Evolutionary conservation across 2,329 filamentous ascomycete genomes (phyloP).

Genomic region (Orbilia brochopaga): DNA sequence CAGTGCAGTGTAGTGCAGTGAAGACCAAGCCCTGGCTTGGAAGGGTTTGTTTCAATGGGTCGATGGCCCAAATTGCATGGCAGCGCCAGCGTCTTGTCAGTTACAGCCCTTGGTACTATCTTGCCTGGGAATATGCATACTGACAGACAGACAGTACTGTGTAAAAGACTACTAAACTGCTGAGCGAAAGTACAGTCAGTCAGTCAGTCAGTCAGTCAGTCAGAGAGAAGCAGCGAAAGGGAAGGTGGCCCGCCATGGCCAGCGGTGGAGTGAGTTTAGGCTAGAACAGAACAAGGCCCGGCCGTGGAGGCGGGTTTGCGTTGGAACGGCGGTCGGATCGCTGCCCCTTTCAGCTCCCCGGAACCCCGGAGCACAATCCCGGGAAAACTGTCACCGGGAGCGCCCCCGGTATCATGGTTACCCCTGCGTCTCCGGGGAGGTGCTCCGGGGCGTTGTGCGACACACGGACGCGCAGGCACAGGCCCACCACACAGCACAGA

Average conservation of each 20-base stretch:
- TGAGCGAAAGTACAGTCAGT: too few species aligned
- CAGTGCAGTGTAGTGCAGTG: neutral
- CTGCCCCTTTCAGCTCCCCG: constrained; percentile 5
- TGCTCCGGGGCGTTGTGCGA: constrained; percentile 24
- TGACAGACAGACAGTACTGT: too few species aligned
- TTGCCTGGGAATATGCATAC: too few species aligned
- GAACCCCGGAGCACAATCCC: neutral
- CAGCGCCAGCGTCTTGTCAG: neutral
- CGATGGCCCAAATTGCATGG: neutral
- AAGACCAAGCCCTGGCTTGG: neutral
- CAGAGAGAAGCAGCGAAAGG: constrained; percentile 19
- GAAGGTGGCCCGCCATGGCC: constrained; percentile 47
- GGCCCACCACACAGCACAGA: neutral
- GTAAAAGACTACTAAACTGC: too few species aligned
- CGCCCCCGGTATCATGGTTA: constrained; percentile 9
- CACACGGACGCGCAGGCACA: constrained; percentile 1
- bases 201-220: too few species aligned
- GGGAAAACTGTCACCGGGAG: neutral
- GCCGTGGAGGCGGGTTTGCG: constrained; percentile 3
- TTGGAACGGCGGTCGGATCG: constrained; percentile 9
- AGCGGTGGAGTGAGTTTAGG: constrained; percentile 45
- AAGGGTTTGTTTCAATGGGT: too few species aligned
- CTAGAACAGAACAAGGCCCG: constrained; percentile 30
- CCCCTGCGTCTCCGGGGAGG: constrained; percentile 5
- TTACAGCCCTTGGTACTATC: too few species aligned